A percentile compares a stretch with the other conserved stretches of the same genome.
phyloP scores from a whole-genome alignment of 2,329 filamentous ascomycete genomes.

The Atkinsonella hypoxylon region DNA sequence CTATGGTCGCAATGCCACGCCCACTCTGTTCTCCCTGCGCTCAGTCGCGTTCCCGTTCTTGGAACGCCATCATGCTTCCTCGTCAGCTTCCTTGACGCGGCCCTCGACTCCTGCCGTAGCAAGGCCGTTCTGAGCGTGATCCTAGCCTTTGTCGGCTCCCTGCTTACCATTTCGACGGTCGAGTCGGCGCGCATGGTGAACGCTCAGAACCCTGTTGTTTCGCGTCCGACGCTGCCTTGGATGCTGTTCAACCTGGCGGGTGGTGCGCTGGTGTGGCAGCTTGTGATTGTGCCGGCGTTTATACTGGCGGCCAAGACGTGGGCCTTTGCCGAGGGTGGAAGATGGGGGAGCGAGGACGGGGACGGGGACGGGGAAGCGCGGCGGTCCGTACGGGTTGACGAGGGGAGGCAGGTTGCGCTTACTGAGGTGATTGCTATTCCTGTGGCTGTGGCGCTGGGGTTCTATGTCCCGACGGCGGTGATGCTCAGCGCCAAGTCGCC shows the following conservation, averaged over 20 bases:
- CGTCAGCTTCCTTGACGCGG: constrained; percentile 35
- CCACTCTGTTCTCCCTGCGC: constrained; percentile 28
- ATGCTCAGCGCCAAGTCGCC: constrained; percentile 29
- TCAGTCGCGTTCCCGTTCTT: constrained; percentile 32
- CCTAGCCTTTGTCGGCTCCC: constrained; percentile 31
- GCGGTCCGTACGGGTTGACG: background rate
- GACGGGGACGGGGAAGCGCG: constrained; percentile 13
- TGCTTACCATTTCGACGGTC: constrained; percentile 37
- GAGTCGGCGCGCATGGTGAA: constrained; percentile 36
- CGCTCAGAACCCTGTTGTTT: constrained; percentile 22
- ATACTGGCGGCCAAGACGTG: constrained; percentile 29
- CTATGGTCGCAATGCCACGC: constrained; percentile 43
- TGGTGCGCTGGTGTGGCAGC: constrained; percentile 39
- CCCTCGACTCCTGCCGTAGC: constrained; percentile 29
- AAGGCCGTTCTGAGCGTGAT: constrained; percentile 28
- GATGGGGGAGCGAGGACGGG: constrained; percentile 6
- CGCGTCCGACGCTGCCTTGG: constrained; percentile 29
- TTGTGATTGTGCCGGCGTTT: constrained; percentile 38
- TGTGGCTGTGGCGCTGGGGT: constrained; percentile 34
- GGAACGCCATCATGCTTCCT: constrained; percentile 37
- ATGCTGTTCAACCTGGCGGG: constrained; percentile 36
- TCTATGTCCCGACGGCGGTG: constrained; percentile 30
- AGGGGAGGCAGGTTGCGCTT: constrained; percentile 18
- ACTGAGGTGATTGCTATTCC: constrained; percentile 48
- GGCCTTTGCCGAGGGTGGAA: constrained; percentile 1